These are phyloP conservation scores for Fraxinus excelsior DNA, from an alignment of 257 asterid genomes.

Conservation along the genomic window DNA sequence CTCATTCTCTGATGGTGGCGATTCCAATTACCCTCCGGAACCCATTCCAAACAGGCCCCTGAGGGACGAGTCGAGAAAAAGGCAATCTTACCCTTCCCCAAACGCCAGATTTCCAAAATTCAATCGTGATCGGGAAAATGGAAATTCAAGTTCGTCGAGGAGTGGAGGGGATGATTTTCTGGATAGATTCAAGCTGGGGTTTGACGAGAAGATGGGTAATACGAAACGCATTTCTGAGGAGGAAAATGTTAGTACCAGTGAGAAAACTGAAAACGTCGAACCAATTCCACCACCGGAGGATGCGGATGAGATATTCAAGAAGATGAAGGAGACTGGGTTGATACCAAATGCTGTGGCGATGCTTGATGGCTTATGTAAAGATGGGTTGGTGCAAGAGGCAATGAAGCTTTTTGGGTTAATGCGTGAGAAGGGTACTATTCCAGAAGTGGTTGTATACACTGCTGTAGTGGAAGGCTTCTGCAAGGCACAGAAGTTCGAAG, in stretches of 20 bases:
- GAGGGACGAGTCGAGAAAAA: constrained; percentile 29
- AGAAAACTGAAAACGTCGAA: no score
- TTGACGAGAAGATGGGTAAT: constrained; percentile 38
- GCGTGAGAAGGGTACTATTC: constrained; percentile 87
- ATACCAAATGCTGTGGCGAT: constrained; percentile 92
- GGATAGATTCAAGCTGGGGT: constrained; percentile 74
- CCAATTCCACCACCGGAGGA: constrained; percentile 32
- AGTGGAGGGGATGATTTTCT: constrained; percentile 56
- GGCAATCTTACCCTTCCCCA: constrained; percentile 28
- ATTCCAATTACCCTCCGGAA: constrained; percentile 38
- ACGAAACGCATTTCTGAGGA: constrained; percentile 25
- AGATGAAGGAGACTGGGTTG: constrained; percentile 87
- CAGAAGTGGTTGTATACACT: constrained; percentile 85
- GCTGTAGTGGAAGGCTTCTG: constrained; percentile 85
- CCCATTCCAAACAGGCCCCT: constrained; percentile 60
- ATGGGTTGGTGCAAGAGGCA: constrained; percentile 85
- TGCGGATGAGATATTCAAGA: constrained; percentile 81
- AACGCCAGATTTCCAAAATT: constrained; percentile 29
- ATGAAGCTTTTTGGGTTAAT: constrained; percentile 77
- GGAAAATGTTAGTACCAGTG: not conserved
- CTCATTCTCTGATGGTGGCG: constrained; percentile 36
- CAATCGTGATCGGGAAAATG: constrained; percentile 32
- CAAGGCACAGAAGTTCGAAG: constrained; percentile 80
- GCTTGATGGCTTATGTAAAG: constrained; percentile 93
- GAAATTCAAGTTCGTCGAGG: constrained; percentile 30